Percentiles rank a stretch among this genome's conserved stretches.
These are phyloP conservation scores for Cardamine resedifolia DNA, from an alignment of 345 rosid genomes.

Conservation along the genomic window DNA sequence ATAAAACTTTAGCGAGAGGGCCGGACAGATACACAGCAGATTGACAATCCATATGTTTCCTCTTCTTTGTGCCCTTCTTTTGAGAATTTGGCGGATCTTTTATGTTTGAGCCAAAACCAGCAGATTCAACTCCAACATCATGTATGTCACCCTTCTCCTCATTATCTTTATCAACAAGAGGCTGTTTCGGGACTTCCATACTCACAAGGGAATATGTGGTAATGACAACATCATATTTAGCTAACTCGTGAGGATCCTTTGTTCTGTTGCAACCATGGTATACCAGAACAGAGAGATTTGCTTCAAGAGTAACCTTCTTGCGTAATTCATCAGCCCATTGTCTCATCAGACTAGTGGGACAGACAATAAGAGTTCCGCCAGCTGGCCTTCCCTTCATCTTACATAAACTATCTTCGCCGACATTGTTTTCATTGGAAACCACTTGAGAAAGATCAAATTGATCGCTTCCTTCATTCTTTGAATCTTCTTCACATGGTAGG, in stretches of 20 bases:
- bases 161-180: constrained; percentile 52
- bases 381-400: constrained; percentile 65
- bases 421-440: constrained; percentile 26
- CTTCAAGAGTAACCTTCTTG: constrained; percentile 63
- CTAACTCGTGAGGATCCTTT: constrained; percentile 65
- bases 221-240: constrained; percentile 83
- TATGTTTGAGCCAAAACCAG: constrained; percentile 45
- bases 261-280: constrained; percentile 84
- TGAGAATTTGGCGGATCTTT: constrained; percentile 51
- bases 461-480: constrained; percentile 35
- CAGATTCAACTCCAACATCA: constrained; percentile 37
- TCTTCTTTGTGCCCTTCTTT: constrained; percentile 54
- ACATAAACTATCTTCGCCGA: constrained; percentile 22
- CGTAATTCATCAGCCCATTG: constrained; percentile 90
- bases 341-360: constrained; percentile 86
- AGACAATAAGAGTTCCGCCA: constrained; percentile 87
- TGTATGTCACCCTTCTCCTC: constrained; percentile 50
- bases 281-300: constrained; percentile 66
- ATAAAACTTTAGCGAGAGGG: constrained; percentile 82
- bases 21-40: constrained; percentile 52
- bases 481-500: constrained; percentile 36
- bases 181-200: constrained; percentile 87
- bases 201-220: constrained; percentile 89
- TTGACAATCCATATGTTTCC: constrained; percentile 48
- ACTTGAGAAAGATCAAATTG: constrained; percentile 37